Evolutionary conservation across 768 basidiomycete species (phyloP).

Genomic region (Tephrocybe sp.): DNA sequence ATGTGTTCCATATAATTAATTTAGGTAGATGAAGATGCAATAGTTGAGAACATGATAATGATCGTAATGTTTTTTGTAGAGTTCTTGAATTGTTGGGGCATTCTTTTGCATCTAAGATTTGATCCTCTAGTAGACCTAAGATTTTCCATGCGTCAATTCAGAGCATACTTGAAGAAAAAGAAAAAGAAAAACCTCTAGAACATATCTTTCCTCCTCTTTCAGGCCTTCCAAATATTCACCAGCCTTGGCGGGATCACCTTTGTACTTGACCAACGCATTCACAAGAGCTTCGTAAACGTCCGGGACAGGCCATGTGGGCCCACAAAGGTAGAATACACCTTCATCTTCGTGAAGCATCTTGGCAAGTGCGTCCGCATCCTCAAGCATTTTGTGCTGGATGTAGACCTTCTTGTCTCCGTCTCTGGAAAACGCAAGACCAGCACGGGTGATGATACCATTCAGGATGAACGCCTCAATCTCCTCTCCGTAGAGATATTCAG

Average conservation of each 20-base stretch:
- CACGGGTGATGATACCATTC: slow-evolving; percentile 81
- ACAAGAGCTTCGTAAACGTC: slow-evolving; percentile 95
- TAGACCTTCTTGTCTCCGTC: slow-evolving; percentile 93
- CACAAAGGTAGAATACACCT: slow-evolving; percentile 95
- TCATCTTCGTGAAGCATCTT: slow-evolving; percentile 69
- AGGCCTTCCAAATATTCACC: slow-evolving; percentile 82
- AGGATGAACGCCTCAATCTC: slow-evolving; percentile 93
- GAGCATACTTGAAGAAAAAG: not conserved
- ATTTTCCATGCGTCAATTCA: too few relatives aligned
- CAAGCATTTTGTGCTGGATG: slow-evolving; percentile 97
- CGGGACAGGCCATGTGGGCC: slow-evolving; percentile 99
- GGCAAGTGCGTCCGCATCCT: slow-evolving; percentile 79
- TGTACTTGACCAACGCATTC: slow-evolving; percentile 72
- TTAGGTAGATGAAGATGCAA: too few relatives aligned
- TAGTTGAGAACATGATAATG: not conserved
- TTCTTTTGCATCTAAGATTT: too few relatives aligned
- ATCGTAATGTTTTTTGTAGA: too few relatives aligned
- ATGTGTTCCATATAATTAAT: not conserved
- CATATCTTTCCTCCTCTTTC: slow-evolving; percentile 97
- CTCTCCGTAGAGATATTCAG: slow-evolving; percentile 96
- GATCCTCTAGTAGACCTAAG: slow-evolving; percentile 27
- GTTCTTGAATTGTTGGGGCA: too few relatives aligned
- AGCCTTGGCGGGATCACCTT: slow-evolving; percentile 64
- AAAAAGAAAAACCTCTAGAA: slow-evolving; percentile 72
- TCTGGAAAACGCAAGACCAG: slow-evolving; percentile 95